Conservation (phyloP, 2,329 filamentous ascomycete species). For the Alternaria hordeiaustralica region DNA sequence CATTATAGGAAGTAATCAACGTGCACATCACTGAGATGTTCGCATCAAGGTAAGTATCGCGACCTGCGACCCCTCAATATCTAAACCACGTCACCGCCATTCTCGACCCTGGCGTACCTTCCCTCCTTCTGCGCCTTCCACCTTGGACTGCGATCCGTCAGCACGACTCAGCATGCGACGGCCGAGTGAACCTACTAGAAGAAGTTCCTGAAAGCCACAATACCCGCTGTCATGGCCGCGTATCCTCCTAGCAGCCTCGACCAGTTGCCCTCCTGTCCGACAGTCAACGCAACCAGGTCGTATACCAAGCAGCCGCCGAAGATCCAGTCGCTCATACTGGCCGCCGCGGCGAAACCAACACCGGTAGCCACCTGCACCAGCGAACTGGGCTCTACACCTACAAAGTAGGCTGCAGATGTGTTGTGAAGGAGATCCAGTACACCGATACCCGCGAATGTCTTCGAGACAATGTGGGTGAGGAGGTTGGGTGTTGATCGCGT, state of each 20-base stretch:
- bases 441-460: slow-evolving; percentile 67
- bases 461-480: slow-evolving; percentile 64
- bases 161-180: slow-evolving; percentile 9
- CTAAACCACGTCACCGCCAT: slow-evolving; percentile 6
- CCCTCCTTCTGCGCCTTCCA: slow-evolving; percentile 29
- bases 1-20: not conserved
- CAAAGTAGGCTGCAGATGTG: slow-evolving; percentile 62
- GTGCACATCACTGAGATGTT: not conserved
- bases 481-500: slow-evolving; percentile 58
- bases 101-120: slow-evolving; percentile 26
- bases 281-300: slow-evolving; percentile 62
- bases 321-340: slow-evolving; percentile 64
- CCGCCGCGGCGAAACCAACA: slow-evolving; percentile 59
- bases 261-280: slow-evolving; percentile 61
- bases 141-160: slow-evolving; percentile 33
- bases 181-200: slow-evolving; percentile 51
- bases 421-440: slow-evolving; percentile 67
- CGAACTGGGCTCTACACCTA: slow-evolving; percentile 54
- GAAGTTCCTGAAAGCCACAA: slow-evolving; percentile 61
- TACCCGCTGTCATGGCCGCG: slow-evolving; percentile 59
- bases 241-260: slow-evolving; percentile 59
- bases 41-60: not conserved
- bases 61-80: not conserved
- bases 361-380: slow-evolving; percentile 61
- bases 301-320: slow-evolving; percentile 66